These are phyloP conservation scores for Saccharomycopsis sp. DNA, from an alignment of 805 yeast species.

Conservation along the genomic window DNA sequence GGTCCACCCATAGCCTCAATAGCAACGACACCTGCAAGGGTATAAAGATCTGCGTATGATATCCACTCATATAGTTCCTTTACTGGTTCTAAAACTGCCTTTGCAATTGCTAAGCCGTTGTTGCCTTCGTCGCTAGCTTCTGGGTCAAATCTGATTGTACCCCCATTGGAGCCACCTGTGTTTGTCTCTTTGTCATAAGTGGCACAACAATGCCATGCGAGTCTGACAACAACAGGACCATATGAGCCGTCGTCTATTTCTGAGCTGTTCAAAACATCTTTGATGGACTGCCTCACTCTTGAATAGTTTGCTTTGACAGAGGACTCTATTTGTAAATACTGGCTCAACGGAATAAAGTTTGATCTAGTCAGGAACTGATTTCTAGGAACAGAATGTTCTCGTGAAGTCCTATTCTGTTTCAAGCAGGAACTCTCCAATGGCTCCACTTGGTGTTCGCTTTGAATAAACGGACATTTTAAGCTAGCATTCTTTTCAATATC, in stretches of 20 bases:
- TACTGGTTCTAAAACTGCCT: slow-evolving; percentile 35
- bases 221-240: slow-evolving; percentile 40
- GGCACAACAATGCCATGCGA: slow-evolving; percentile 47
- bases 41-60: slow-evolving; percentile 44
- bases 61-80: slow-evolving; percentile 39
- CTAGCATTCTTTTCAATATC: not conserved
- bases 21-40: slow-evolving; percentile 45
- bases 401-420: not conserved
- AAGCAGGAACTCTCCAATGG: slow-evolving; percentile 4
- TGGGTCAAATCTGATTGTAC: slow-evolving; percentile 30
- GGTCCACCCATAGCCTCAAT: slow-evolving; percentile 47
- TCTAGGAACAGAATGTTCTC: no score
- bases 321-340: not conserved
- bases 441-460: not conserved
- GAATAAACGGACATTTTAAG: not conserved
- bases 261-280: slow-evolving; percentile 22
- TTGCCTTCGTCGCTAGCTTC: slow-evolving; percentile 46
- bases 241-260: slow-evolving; percentile 30
- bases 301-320: slow-evolving; percentile 23
- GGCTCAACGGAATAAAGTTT: not conserved
- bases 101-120: slow-evolving; percentile 40
- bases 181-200: slow-evolving; percentile 34
- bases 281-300: slow-evolving; percentile 33
- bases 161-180: slow-evolving; percentile 35
- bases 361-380: no score